Conservation (phyloP, 2,329 filamentous ascomycete species). For the Ophiosphaerella narmari region DNA sequence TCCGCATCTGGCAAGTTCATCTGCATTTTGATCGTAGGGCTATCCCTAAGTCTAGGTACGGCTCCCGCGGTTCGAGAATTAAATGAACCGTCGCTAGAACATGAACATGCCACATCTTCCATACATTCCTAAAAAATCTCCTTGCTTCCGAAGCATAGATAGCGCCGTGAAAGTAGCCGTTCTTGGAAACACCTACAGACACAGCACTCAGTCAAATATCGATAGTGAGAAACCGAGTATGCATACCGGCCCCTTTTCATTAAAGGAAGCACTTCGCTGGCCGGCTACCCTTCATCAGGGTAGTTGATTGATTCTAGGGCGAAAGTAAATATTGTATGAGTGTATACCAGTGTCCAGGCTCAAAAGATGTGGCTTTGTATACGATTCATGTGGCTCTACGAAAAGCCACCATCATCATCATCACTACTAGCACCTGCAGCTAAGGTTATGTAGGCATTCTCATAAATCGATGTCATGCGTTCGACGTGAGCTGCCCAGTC, state of each 20-base stretch:
- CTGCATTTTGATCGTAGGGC: not conserved
- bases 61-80: not conserved
- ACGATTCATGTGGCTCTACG: not conserved
- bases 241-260: slow-evolving; percentile 1
- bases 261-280: not conserved
- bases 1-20: not conserved
- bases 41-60: not conserved
- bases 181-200: not conserved
- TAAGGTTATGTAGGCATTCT: not conserved
- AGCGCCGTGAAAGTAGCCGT: slow-evolving; percentile 1
- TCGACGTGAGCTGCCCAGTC: slow-evolving; percentile 1
- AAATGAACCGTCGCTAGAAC: not conserved
- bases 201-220: no score
- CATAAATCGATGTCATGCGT: not conserved
- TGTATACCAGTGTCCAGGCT: not conserved
- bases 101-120: slow-evolving; percentile 1
- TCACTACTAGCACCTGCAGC: slow-evolving; percentile 2
- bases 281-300: not conserved
- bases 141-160: slow-evolving; percentile 1
- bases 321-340: not conserved
- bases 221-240: no score
- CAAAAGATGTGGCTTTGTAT: not conserved
- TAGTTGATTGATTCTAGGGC: not conserved
- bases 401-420: slow-evolving; percentile 2
- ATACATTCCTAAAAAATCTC: not conserved